Conservation (phyloP, 768 basidiomycete species). For the Paxillus rubicundulus region DNA sequence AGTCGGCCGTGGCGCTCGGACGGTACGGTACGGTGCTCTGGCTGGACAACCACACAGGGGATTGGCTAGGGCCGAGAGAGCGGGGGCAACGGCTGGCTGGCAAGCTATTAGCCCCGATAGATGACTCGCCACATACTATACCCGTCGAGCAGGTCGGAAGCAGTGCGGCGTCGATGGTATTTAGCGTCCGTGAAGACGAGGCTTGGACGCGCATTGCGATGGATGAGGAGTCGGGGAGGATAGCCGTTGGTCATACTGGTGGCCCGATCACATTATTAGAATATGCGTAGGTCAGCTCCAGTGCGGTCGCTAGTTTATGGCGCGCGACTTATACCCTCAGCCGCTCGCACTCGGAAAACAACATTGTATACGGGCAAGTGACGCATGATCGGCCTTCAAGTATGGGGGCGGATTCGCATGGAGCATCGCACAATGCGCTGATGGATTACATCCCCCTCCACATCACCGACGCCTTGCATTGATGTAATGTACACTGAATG, state of each 20-base stretch:
- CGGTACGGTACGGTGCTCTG: slow-evolving; percentile 61
- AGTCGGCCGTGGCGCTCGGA: slow-evolving; percentile 53
- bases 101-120: slow-evolving; percentile 8
- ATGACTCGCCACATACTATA: not conserved
- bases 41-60: slow-evolving; percentile 62
- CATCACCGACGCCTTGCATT: not conserved
- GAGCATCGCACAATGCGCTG: not conserved
- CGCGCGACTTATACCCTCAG: not conserved
- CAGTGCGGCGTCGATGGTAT: slow-evolving; percentile 35
- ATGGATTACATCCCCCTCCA: not conserved
- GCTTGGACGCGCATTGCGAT: slow-evolving; percentile 46
- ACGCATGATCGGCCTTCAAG: not conserved
- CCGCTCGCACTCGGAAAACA: not conserved
- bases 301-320: not conserved
- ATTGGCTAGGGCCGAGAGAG: slow-evolving; percentile 42
- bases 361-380: not conserved
- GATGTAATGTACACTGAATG: not conserved
- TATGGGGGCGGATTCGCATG: not conserved
- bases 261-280: slow-evolving; percentile 52
- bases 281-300: slow-evolving; percentile 36
- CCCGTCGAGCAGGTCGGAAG: not conserved
- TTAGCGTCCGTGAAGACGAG: slow-evolving; percentile 45
- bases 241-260: slow-evolving; percentile 35
- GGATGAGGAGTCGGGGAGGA: slow-evolving; percentile 36
- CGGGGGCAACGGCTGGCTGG: slow-evolving; percentile 62